Evolutionary conservation across 176 grass and related monocot genomes (phyloP).

Genomic region (Phragmites australis): DNA sequence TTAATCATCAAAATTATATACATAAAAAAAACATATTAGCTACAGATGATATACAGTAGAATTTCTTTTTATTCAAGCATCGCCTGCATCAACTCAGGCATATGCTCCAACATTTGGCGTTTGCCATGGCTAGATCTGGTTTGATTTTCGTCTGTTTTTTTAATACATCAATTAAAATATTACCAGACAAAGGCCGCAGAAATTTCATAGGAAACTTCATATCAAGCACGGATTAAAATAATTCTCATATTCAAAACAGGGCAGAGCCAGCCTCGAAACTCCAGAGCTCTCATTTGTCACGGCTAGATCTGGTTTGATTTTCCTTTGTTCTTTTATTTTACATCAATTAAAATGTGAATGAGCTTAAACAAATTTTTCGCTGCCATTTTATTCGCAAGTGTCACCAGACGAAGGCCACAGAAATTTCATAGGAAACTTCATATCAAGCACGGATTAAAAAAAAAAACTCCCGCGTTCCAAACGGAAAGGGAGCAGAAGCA

Average conservation of each 20-base stretch:
- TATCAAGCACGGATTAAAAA: neutral
- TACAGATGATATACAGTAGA: no score
- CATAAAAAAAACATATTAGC: no score
- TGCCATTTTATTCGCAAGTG: no score
- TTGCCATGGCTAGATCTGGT: slow-evolving; percentile 25
- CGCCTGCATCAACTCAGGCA: slow-evolving; percentile 24
- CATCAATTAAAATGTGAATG: no score
- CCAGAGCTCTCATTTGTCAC: neutral
- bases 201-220: slow-evolving; percentile 8
- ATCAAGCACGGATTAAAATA: neutral
- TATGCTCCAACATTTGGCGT: slow-evolving; percentile 11
- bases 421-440: slow-evolving; percentile 7
- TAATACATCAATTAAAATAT: no score
- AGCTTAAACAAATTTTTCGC: no score
- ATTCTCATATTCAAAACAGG: neutral
- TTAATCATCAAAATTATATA: no score
- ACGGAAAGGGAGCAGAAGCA: no score
- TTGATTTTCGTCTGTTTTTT: neutral
- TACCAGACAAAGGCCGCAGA: neutral
- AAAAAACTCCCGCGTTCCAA: no score
- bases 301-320: slow-evolving; percentile 25
- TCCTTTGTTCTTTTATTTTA: neutral
- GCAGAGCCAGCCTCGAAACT: neutral
- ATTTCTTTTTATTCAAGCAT: neutral
- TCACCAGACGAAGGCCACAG: neutral